Percentiles rank a stretch among this genome's conserved stretches.
phyloP scores from a whole-genome alignment of 176 grass and related monocot species.

The Saccharum officinarum region DNA sequence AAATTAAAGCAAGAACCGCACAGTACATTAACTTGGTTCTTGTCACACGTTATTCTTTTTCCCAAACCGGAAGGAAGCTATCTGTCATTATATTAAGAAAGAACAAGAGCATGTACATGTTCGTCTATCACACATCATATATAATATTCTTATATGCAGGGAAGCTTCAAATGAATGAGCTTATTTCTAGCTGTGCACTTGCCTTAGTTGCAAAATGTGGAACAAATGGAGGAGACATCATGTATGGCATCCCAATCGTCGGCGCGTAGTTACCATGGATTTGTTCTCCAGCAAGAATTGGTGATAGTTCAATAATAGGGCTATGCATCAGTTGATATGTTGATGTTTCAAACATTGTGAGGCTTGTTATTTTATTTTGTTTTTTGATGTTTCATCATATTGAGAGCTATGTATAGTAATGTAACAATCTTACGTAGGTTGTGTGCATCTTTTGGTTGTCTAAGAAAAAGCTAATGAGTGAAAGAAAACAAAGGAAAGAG shows the following conservation, averaged over 20 bases:
- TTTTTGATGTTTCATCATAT: neutral
- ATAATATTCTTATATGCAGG: too few species aligned
- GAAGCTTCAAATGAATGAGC: neutral
- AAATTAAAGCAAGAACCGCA: neutral
- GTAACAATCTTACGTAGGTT: neutral
- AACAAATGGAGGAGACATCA: neutral
- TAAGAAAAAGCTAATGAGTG: neutral
- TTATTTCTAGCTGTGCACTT: neutral
- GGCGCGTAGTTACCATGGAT: neutral
- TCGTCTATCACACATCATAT: neutral
- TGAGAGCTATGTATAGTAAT: neutral
- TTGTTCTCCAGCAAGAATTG: neutral
- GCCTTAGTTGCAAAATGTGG: too few species aligned
- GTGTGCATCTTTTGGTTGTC: neutral
- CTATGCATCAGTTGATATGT: neutral
- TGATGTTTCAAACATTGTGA: neutral
- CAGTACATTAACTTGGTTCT: neutral
- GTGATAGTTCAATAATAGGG: neutral
- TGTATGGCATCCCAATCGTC: neutral
- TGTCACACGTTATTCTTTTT: neutral
- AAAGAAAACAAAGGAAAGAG: neutral
- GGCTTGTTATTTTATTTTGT: neutral
- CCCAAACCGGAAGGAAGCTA: neutral
- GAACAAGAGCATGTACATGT: neutral
- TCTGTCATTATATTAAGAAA: neutral